These are phyloP conservation scores for Penicillium sumatraense DNA, from an alignment of 2,329 filamentous ascomycete species.

Conservation along the genomic window DNA sequence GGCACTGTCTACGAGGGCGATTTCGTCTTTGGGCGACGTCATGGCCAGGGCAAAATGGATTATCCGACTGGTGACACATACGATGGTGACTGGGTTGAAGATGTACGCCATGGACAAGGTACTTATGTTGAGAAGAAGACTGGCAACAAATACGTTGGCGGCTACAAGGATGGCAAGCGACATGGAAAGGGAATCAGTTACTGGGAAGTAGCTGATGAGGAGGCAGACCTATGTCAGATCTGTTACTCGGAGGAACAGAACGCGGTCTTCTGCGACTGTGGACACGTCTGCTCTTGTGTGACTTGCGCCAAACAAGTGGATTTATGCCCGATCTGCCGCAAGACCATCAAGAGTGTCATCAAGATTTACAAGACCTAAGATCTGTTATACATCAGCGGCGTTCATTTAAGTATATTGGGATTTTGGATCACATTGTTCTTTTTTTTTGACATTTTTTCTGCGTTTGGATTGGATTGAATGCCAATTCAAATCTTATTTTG, in stretches of 20 bases:
- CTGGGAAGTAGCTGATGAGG: slow-evolving; percentile 66
- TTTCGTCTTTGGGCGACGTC: slow-evolving; percentile 57
- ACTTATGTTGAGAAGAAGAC: slow-evolving; percentile 60
- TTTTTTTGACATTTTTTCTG: not conserved
- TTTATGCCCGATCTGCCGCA: slow-evolving; percentile 65
- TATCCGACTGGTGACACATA: slow-evolving; percentile 60
- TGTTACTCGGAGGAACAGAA: slow-evolving; percentile 66
- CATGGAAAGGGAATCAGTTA: slow-evolving; percentile 66
- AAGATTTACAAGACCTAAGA: slow-evolving; percentile 58
- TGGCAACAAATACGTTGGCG: slow-evolving; percentile 65
- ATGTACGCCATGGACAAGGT: slow-evolving; percentile 59
- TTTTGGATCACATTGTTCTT: slow-evolving; percentile 5
- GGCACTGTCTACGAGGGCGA: slow-evolving; percentile 62
- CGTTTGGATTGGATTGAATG: not conserved
- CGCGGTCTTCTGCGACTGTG: slow-evolving; percentile 66
- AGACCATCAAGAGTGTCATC: slow-evolving; percentile 60
- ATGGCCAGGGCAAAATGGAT: slow-evolving; percentile 62
- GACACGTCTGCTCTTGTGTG: slow-evolving; percentile 65
- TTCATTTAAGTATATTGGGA: slow-evolving; percentile 9
- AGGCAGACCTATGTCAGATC: slow-evolving; percentile 63
- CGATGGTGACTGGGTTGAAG: slow-evolving; percentile 51
- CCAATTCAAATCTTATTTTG: not conserved
- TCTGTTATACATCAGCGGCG: slow-evolving; percentile 6
- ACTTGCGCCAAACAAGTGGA: slow-evolving; percentile 64
- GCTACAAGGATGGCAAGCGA: slow-evolving; percentile 64